Conservation (phyloP, 2,329 filamentous ascomycete genomes). For the Apiospora rasikravindrae region DNA sequence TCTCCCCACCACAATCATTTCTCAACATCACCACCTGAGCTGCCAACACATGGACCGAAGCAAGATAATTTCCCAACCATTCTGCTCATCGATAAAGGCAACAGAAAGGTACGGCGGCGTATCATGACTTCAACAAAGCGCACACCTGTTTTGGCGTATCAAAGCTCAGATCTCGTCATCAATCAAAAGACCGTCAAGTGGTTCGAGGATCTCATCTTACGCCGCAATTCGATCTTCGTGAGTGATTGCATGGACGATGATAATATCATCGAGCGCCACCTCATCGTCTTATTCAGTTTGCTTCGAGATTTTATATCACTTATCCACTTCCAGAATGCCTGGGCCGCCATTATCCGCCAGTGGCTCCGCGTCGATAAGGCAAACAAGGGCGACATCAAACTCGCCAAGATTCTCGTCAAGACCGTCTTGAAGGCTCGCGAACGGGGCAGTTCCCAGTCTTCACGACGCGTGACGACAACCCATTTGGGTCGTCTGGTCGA, state of each 20-base stretch:
- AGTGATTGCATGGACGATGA: not conserved
- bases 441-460: too few relatives aligned
- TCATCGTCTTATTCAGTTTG: not conserved
- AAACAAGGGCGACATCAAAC: not conserved
- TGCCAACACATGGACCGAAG: too few relatives aligned
- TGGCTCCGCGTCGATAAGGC: not conserved
- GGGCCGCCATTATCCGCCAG: not conserved
- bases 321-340: not conserved
- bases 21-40: too few relatives aligned
- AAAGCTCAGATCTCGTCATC: not conserved
- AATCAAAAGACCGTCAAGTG: not conserved
- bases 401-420: not conserved
- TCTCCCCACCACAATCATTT: too few relatives aligned
- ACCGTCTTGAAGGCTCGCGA: not conserved
- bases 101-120: too few relatives aligned
- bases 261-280: not conserved
- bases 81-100: too few relatives aligned
- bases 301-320: not conserved
- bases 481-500: not conserved
- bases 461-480: not conserved
- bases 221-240: not conserved
- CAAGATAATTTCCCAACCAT: too few relatives aligned
- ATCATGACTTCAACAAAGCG: not conserved
- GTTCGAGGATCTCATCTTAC: not conserved
- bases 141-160: not conserved